Percentiles rank a stretch among this genome's conserved stretches.
These are phyloP conservation scores for Arthrobotrys conoides DNA, from an alignment of 2,329 filamentous ascomycete species.

Conservation along the genomic window DNA sequence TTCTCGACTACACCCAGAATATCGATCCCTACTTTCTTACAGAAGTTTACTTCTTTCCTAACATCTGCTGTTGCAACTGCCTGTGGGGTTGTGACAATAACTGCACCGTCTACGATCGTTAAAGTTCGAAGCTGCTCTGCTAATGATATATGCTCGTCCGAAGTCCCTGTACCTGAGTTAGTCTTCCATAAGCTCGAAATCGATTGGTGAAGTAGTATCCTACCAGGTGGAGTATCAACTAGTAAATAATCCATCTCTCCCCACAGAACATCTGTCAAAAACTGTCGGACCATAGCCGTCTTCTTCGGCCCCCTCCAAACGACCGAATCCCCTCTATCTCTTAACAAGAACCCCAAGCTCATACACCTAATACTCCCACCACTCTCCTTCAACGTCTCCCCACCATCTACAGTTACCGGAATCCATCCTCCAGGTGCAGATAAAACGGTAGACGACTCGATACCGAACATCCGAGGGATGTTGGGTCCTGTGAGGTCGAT, in stretches of 20 bases:
- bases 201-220: neutral
- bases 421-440: conserved; percentile 94
- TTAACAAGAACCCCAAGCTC: conserved; percentile 91
- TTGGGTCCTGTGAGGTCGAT: conserved; percentile 96
- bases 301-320: conserved; percentile 99
- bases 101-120: conserved; percentile 82
- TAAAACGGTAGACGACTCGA: conserved; percentile 82
- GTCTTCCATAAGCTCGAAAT: neutral
- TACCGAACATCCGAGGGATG: conserved; percentile 92
- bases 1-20: conserved; percentile 95
- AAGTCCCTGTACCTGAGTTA: conserved; percentile 72
- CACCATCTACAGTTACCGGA: conserved; percentile 83
- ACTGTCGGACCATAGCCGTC: conserved; percentile 98
- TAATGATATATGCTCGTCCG: conserved; percentile 95
- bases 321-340: conserved; percentile 86
- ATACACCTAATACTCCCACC: conserved; percentile 79
- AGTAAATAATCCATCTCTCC: conserved; percentile 88
- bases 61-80: conserved; percentile 94
- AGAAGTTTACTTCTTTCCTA: conserved; percentile 94
- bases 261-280: conserved; percentile 93
- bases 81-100: conserved; percentile 96
- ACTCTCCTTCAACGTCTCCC: conserved; percentile 69
- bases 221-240: conserved; percentile 92
- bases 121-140: conserved; percentile 84
- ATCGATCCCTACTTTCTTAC: conserved; percentile 82